Conservation (phyloP, 352 stramenopile species). For the Globisporangium cederbergense region DNA sequence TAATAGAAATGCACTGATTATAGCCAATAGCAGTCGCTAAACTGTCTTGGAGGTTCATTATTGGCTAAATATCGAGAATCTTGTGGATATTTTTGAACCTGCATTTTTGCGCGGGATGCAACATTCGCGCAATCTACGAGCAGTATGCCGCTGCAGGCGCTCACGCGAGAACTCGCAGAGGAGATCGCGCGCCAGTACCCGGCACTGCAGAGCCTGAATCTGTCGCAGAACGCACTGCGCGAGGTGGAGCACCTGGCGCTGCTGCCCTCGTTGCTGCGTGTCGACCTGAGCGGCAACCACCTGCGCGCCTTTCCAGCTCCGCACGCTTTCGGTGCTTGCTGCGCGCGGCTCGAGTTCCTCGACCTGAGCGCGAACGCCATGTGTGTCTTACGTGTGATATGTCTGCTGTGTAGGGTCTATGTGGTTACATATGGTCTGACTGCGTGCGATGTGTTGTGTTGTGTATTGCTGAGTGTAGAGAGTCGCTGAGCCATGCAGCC, state of each 20-base stretch:
- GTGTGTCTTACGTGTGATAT: conserved; percentile 18
- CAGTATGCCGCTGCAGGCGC: conserved; percentile 44
- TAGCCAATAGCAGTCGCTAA: no score
- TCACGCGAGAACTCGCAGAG: conserved; percentile 59
- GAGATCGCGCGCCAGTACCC: conserved; percentile 63
- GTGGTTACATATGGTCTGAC: no score
- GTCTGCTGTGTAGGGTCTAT: not conserved
- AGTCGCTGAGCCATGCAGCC: conserved; percentile 39
- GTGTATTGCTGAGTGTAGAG: conserved; percentile 16
- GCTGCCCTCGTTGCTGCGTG: conserved; percentile 41
- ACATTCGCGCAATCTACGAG: no score
- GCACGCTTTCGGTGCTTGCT: conserved; percentile 29
- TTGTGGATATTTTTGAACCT: not conserved
- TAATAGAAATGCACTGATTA: no score
- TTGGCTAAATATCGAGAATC: no score
- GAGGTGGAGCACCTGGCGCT: conserved; percentile 48
- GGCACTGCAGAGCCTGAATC: conserved; percentile 56
- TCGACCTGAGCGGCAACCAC: conserved; percentile 63
- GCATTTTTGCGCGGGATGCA: no score
- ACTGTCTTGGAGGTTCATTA: no score
- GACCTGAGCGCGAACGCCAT: conserved; percentile 53
- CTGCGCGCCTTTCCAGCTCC: conserved; percentile 35
- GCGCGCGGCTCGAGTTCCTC: conserved; percentile 34
- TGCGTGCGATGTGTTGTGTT: not conserved
- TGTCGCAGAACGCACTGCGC: conserved; percentile 51